Conservation (phyloP, 2,329 filamentous ascomycete species). For the Hypoxylon sp. region DNA sequence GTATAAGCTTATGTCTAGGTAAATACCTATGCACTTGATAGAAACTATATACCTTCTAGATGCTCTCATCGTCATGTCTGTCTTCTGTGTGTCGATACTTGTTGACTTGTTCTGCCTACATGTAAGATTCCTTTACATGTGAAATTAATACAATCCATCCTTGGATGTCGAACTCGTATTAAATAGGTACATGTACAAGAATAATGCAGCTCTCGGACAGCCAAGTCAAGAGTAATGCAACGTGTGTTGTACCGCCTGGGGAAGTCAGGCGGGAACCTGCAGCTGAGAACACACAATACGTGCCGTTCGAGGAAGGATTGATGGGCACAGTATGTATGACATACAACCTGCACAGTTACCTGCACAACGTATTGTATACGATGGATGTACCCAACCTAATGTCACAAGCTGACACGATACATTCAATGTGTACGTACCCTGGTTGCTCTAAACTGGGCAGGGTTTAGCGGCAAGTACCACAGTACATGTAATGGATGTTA, state of each 20-base stretch:
- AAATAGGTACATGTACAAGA: not conserved
- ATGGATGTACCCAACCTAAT: slow-evolving; percentile 6
- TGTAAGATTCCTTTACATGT: not conserved
- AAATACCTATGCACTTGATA: not conserved
- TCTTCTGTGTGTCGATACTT: not conserved
- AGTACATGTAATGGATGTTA: no score
- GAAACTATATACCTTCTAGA: not conserved
- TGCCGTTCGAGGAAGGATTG: not conserved
- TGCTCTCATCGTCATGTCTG: not conserved
- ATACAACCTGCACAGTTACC: not conserved
- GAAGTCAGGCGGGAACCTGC: slow-evolving; percentile 33
- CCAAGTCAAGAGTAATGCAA: slow-evolving; percentile 28
- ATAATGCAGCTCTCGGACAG: slow-evolving; percentile 20
- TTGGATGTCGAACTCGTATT: slow-evolving; percentile 1
- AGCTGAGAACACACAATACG: slow-evolving; percentile 16
- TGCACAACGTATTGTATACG: not conserved
- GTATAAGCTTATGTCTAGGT: not conserved
- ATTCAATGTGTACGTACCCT: not conserved
- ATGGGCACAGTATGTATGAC: slow-evolving; percentile 1
- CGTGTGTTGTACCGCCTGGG: slow-evolving; percentile 11
- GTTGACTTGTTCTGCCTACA: not conserved
- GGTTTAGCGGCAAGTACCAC: slow-evolving; percentile 17
- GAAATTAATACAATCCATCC: not conserved
- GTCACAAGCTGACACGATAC: slow-evolving; percentile 19
- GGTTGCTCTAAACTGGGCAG: slow-evolving; percentile 8